These are phyloP conservation scores for Talaromyces borbonicus DNA, from an alignment of 495 filamentous ascomycete species.

Conservation along the genomic window DNA sequence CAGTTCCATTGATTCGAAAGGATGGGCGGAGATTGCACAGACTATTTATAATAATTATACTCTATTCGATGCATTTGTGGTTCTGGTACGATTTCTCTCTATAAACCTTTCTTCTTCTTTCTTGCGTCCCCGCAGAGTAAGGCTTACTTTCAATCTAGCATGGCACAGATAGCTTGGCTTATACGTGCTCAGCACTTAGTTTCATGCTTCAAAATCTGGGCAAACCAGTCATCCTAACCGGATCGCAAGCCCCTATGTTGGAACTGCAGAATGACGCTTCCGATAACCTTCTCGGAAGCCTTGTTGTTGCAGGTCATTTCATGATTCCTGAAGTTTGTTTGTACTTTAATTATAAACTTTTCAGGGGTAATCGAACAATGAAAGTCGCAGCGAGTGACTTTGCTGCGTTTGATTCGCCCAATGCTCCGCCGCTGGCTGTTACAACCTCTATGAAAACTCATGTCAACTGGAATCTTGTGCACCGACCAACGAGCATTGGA, in stretches of 20 bases:
- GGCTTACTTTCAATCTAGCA: constrained; percentile 32
- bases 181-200: constrained; percentile 83
- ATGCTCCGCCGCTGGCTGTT: constrained; percentile 67
- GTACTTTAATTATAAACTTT: constrained; percentile 92
- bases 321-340: constrained; percentile 93
- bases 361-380: constrained; percentile 79
- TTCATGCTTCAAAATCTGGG: constrained; percentile 92
- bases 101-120: neutral
- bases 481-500: constrained; percentile 61
- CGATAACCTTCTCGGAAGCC: constrained; percentile 86
- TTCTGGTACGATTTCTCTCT: too few species aligned
- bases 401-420: constrained; percentile 79
- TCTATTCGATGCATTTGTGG: constrained; percentile 87
- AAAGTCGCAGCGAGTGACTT: constrained; percentile 85
- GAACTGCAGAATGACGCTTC: constrained; percentile 89
- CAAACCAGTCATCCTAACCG: constrained; percentile 86
- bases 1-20: constrained; percentile 79
- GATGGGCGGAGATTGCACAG: constrained; percentile 81
- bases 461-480: constrained; percentile 74
- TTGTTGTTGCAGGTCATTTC: constrained; percentile 93
- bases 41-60: constrained; percentile 67
- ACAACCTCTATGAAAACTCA: constrained; percentile 72
- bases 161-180: constrained; percentile 88
- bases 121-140: neutral
- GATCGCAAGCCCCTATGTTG: constrained; percentile 86